These are phyloP conservation scores for Plantago lanceolata DNA, from an alignment of 305 asterid genomes.

Conservation along the genomic window DNA sequence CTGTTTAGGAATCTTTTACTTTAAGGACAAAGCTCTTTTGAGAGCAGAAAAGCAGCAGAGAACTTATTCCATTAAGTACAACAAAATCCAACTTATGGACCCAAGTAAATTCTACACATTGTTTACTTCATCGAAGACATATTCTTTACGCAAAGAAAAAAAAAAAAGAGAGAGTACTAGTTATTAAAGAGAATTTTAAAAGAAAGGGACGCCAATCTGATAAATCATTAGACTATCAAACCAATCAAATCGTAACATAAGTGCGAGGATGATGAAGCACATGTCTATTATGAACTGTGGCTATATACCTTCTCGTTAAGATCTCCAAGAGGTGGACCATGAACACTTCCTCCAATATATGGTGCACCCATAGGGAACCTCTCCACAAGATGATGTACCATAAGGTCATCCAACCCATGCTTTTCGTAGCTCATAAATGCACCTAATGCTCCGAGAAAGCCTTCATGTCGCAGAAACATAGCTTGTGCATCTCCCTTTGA, in stretches of 20 bases:
- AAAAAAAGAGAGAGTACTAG: not conserved
- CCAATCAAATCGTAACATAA: conserved; percentile 2
- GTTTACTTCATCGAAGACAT: conserved; percentile 17
- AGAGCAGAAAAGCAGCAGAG: conserved; percentile 28
- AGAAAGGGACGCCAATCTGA: not conserved
- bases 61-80: conserved; percentile 24
- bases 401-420: conserved; percentile 91
- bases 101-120: conserved; percentile 20
- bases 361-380: conserved; percentile 99
- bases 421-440: conserved; percentile 98
- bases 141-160: not conserved
- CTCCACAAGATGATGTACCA: conserved; percentile 97
- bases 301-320: conserved; percentile 88
- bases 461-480: conserved; percentile 96
- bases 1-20: conserved; percentile 25
- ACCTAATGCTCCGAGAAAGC: conserved; percentile 97
- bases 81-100: conserved; percentile 19
- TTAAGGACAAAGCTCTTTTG: conserved; percentile 20
- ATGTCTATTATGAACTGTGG: conserved; percentile 5
- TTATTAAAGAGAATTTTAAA: not conserved
- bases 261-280: conserved; percentile 12
- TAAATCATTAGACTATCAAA: not conserved
- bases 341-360: conserved; percentile 88
- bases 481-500: conserved; percentile 93
- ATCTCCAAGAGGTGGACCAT: conserved; percentile 96